A percentile compares a stretch with the other conserved stretches of the same genome.
Conservation (phyloP, 2,329 filamentous ascomycete genomes). For the Xylaria sp. region DNA sequence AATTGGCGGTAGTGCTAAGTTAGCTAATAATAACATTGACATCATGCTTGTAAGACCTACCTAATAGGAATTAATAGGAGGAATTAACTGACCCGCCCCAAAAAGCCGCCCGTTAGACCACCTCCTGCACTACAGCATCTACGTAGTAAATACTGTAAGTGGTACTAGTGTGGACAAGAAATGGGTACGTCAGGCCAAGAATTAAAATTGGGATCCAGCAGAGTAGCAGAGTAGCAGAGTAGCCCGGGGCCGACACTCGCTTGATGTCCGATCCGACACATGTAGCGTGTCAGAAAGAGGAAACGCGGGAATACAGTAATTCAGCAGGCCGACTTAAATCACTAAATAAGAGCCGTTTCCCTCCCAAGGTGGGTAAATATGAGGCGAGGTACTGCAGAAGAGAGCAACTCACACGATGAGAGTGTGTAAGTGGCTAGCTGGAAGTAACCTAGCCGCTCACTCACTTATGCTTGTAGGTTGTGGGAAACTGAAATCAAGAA, state of each 20-base stretch:
- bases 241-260: constrained; percentile 23
- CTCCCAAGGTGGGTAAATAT: neutral
- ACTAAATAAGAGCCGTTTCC: no score
- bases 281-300: constrained; percentile 17
- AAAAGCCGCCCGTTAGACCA: constrained; percentile 9
- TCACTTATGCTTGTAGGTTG: constrained; percentile 4
- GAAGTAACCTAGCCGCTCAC: constrained; percentile 8
- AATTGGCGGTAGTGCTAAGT: constrained; percentile 10
- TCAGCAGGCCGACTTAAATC: no score
- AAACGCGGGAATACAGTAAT: constrained; percentile 4
- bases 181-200: constrained; percentile 14
- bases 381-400: neutral
- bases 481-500: no score
- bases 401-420: constrained; percentile 23
- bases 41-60: constrained; percentile 34
- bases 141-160: neutral
- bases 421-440: constrained; percentile 15
- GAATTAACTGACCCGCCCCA: constrained; percentile 31
- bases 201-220: constrained; percentile 21
- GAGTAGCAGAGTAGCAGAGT: neutral
- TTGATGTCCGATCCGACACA: constrained; percentile 15
- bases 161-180: neutral
- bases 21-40: constrained; percentile 32
- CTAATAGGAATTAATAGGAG: constrained; percentile 28
- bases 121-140: neutral